Conservation (phyloP, 805 yeast genomes). For the Yarrowia sp. region DNA sequence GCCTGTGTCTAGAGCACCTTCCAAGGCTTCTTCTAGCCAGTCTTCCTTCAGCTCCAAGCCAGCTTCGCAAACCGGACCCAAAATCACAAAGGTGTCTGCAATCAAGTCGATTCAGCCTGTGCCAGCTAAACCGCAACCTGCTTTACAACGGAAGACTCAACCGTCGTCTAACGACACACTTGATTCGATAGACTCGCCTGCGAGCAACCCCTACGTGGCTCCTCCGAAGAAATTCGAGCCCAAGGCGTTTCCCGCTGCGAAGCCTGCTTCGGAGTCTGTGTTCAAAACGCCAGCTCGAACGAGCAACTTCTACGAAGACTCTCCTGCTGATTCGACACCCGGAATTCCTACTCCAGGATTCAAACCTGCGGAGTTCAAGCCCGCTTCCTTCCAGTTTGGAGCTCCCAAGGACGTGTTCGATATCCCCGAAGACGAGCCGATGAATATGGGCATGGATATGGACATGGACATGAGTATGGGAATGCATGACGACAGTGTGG, state of each 20-base stretch:
- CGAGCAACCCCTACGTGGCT: neutral
- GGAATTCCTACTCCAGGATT: neutral
- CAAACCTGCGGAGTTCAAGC: neutral
- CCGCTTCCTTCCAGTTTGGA: neutral
- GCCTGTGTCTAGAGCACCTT: neutral
- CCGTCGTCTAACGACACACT: neutral
- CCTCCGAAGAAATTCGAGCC: slow-evolving; percentile 3
- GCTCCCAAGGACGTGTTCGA: slow-evolving; percentile 1
- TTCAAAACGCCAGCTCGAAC: neutral
- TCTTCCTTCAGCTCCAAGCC: neutral
- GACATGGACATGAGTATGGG: neutral
- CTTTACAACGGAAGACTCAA: neutral
- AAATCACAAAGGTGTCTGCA: neutral
- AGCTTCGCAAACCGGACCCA: neutral
- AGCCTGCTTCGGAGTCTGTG: neutral
- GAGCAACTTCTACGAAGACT: neutral
- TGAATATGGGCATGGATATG: slow-evolving; percentile 1
- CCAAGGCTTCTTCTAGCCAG: neutral
- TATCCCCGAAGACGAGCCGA: neutral
- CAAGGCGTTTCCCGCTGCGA: neutral
- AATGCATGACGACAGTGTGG: neutral
- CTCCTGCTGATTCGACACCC: neutral
- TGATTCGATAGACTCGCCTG: neutral
- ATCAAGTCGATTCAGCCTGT: slow-evolving; percentile 1
- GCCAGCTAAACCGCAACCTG: neutral